Evolutionary conservation across 208 protist species (phyloP), one percentile per base, ranked within the genome.

Genomic region (Polymyxa betae): DNA sequence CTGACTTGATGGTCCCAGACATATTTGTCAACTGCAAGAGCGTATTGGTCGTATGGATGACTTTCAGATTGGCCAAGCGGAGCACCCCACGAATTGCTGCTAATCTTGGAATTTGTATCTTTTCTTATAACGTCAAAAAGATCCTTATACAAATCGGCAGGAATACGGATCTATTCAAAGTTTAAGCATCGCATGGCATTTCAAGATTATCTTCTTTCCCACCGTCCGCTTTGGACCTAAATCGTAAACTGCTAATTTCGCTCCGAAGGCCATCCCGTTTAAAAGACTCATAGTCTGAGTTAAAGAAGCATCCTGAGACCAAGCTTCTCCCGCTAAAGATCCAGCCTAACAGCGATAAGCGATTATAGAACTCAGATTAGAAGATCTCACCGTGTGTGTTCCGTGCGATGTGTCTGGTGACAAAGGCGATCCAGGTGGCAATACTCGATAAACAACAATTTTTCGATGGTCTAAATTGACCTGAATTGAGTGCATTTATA

Each of bases 391-490:
- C 5, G 72, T 82, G n/a, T 82, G 72, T 5, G 72, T 82, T n/a
- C 72, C 72, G 72, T 82, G 72, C 5, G 16, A 20, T 38, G 72
- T 82, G n/a, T 82, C 72, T 35, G 72, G n/a, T 35, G 72, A 82
- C 35, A 43, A n/a, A 5, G 5, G 16, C 35, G 40, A 82, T 35
- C 72, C 72, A 40, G 35, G 72, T 35, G 72, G 72, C 5, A 82
- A n/a, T 16, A 35, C 16, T 5, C 72, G 72, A 82, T 82, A 82
- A 5, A 82, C 72, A 35, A 82, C n/a, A 82, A 82, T 43, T 43
- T 82, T 82, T 5, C 72, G 72, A 82, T 82, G 72, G 5, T 82
- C n/a, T n/a, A 82, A 20, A 82, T 82, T 82, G 16, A 82, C 72
- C 72, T 82, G 72, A 35, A 82, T 60, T 5, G 49, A 60, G 49